Conservation (phyloP, 805 yeast genomes). For the Jamesozyma spencerorum region DNA sequence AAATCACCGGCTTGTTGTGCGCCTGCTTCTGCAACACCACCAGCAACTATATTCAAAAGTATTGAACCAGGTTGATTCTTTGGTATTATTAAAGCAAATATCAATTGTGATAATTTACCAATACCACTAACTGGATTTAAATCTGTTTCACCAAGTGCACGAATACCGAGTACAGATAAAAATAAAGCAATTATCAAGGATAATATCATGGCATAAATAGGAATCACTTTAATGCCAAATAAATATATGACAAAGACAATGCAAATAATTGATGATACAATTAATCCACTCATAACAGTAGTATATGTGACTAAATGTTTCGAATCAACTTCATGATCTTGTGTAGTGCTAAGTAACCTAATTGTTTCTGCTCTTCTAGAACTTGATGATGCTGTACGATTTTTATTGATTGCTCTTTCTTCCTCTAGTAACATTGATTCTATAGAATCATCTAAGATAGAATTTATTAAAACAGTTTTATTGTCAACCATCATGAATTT, state of each 20-base stretch:
- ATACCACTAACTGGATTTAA: slow-evolving; percentile 94
- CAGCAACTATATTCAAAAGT: slow-evolving; percentile 79
- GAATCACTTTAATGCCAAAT: slow-evolving; percentile 58
- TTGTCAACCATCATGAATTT: slow-evolving; percentile 20
- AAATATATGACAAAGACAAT: slow-evolving; percentile 52
- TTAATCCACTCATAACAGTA: slow-evolving; percentile 50
- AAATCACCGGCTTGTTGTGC: slow-evolving; percentile 98
- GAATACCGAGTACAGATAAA: slow-evolving; percentile 75
- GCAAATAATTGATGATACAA: slow-evolving; percentile 59
- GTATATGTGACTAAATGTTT: slow-evolving; percentile 42
- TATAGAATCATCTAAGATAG: slow-evolving; percentile 24
- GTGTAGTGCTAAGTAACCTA: slow-evolving; percentile 22
- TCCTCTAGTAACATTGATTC: slow-evolving; percentile 29
- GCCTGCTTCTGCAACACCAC: slow-evolving; percentile 97
- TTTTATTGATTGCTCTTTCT: slow-evolving; percentile 22
- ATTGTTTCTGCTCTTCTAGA: slow-evolving; percentile 19
- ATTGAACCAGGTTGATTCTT: slow-evolving; percentile 69
- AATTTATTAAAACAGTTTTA: slow-evolving; percentile 16
- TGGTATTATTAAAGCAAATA: slow-evolving; percentile 79
- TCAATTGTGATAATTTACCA: slow-evolving; percentile 83
- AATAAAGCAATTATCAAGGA: slow-evolving; percentile 71
- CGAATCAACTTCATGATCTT: slow-evolving; percentile 34
- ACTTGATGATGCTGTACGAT: slow-evolving; percentile 5
- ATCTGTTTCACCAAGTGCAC: slow-evolving; percentile 96
- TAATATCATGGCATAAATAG: slow-evolving; percentile 54